Conservation (phyloP, 2,329 filamentous ascomycete genomes). For the Colletotrichum higginsianum region DNA sequence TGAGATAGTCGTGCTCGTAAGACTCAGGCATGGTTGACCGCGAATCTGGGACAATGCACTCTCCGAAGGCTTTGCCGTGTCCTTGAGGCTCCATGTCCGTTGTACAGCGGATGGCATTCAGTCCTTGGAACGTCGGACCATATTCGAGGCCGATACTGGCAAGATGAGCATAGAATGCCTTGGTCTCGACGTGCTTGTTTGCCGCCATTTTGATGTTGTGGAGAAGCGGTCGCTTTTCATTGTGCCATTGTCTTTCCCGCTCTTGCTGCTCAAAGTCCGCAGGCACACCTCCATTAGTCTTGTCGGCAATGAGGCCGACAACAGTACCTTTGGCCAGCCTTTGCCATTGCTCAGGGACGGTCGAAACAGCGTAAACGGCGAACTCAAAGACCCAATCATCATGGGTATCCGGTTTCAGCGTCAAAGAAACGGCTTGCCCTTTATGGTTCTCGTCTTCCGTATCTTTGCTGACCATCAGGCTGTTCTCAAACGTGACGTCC, state of each 20-base stretch:
- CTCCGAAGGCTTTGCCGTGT: constrained; percentile 43
- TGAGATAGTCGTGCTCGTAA: constrained; percentile 25
- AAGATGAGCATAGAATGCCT: constrained; percentile 48
- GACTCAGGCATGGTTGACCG: constrained; percentile 23
- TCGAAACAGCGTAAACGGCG: constrained; percentile 44
- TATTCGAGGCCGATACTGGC: constrained; percentile 40
- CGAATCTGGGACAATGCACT: constrained; percentile 23
- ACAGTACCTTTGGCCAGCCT: constrained; percentile 6
- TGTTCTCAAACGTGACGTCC: constrained; percentile 40
- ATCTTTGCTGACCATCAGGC: constrained; percentile 29
- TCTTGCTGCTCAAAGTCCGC: constrained; percentile 47
- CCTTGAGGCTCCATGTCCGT: constrained; percentile 10
- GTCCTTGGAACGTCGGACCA: constrained; percentile 31
- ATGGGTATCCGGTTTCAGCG: too few relatives aligned
- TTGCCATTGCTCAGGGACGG: constrained; percentile 25
- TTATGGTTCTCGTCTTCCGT: too few relatives aligned
- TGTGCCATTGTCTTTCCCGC: background rate
- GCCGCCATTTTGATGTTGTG: background rate
- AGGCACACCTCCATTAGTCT: constrained; percentile 45
- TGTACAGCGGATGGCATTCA: constrained; percentile 46
- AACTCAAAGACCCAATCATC: constrained; percentile 49
- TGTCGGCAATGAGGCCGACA: constrained; percentile 45
- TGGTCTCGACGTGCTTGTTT: background rate
- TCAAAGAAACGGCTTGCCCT: too few relatives aligned
- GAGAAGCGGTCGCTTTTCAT: background rate